Percentiles rank a stretch among this genome's conserved stretches.
phyloP scores from a whole-genome alignment of 208 protist species.

The Trypanosoma theileri region DNA sequence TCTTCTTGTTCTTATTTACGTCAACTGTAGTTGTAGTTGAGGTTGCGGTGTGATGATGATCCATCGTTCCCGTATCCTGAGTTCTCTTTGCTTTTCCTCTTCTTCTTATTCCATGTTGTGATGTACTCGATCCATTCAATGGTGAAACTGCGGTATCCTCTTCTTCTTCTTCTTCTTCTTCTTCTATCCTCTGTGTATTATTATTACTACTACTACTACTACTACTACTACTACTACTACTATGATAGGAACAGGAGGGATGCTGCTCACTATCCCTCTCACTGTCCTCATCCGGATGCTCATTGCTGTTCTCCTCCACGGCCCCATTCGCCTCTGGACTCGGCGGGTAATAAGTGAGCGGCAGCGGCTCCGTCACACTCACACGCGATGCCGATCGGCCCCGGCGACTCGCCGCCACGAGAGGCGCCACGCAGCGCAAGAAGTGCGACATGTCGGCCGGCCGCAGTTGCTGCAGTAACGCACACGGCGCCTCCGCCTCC shows the following conservation, averaged over 20 bases:
- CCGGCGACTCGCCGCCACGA: constrained; percentile 56
- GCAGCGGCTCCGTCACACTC: constrained; percentile 71
- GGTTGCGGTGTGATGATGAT: neutral
- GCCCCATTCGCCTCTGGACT: constrained; percentile 7
- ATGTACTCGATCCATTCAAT: neutral
- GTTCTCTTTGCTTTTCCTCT: too few species aligned
- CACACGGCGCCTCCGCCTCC: constrained; percentile 22
- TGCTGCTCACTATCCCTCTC: neutral
- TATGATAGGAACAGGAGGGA: neutral
- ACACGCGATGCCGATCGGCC: constrained; percentile 67
- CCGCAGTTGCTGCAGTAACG: constrained; percentile 51
- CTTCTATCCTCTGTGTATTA: neutral
- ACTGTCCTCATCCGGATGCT: neutral
- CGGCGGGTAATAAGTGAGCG: constrained; percentile 31
- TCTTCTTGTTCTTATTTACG: neutral
- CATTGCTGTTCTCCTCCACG: too few species aligned
- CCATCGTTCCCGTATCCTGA: neutral
- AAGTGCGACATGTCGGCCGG: constrained; percentile 57
- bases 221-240: neutral
- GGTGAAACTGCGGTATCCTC: too few species aligned
- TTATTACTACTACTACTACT: neutral
- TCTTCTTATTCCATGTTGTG: neutral
- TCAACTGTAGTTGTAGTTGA: neutral
- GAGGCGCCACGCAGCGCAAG: constrained; percentile 50
- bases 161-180: too few species aligned